Conservation (phyloP, 2,329 filamentous ascomycete species). For the Colletotrichum tabaci region DNA sequence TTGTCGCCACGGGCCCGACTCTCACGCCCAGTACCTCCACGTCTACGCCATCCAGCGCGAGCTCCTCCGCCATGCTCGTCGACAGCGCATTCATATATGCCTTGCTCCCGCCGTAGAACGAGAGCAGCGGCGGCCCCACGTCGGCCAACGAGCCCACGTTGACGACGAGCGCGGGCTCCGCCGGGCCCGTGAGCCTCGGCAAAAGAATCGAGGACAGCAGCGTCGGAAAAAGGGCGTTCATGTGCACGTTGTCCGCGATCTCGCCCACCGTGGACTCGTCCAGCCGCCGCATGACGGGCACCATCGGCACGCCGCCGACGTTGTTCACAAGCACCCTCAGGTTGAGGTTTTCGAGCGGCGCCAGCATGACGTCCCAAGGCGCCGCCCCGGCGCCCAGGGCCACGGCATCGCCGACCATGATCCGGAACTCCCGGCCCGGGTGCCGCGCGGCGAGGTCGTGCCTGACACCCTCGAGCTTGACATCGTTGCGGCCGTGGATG, state of each 20-base stretch:
- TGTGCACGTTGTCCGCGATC: constrained; percentile 25
- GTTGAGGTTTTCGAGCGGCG: constrained; percentile 39
- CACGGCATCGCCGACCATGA: constrained; percentile 61
- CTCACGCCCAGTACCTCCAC: constrained; percentile 36
- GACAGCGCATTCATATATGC: constrained; percentile 34
- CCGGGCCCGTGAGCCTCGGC: constrained; percentile 14
- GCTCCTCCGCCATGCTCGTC: constrained; percentile 22
- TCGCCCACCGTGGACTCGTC: constrained; percentile 26
- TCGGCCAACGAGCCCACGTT: constrained; percentile 38
- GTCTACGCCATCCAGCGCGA: constrained; percentile 25
- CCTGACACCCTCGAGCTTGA: constrained; percentile 62
- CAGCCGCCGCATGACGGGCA: constrained; percentile 29
- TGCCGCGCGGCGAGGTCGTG: constrained; percentile 55
- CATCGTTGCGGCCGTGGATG: constrained; percentile 68
- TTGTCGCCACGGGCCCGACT: constrained; percentile 33
- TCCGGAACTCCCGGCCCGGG: constrained; percentile 56
- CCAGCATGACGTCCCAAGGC: constrained; percentile 38
- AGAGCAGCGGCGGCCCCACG: constrained; percentile 31
- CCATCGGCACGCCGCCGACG: constrained; percentile 36
- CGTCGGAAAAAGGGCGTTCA: constrained; percentile 39
- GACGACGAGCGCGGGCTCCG: constrained; percentile 35
- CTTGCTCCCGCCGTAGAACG: constrained; percentile 37
- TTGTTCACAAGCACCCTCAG: constrained; percentile 45
- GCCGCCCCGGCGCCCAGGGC: constrained; percentile 7
- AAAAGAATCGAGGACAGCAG: constrained; percentile 29